Percentiles rank a stretch among this genome's conserved stretches.
These are phyloP conservation scores for Linaria vulgaris DNA, from an alignment of 257 asterid species.

Conservation along the genomic window DNA sequence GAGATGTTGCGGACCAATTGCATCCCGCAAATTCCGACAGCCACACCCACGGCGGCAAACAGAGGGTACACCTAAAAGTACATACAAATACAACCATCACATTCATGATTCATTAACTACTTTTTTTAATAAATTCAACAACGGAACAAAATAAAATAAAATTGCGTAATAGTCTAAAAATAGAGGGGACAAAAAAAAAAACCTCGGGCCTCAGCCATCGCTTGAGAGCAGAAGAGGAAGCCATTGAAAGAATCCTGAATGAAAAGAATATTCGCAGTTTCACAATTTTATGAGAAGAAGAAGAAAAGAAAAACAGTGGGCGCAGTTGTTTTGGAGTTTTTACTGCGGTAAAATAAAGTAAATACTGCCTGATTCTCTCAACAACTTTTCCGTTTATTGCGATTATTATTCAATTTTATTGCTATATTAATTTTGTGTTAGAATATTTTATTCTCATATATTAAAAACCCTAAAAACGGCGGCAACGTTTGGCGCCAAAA, in stretches of 20 bases:
- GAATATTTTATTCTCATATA: too few relatives aligned
- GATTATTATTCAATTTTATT: too few relatives aligned
- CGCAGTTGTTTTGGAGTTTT: too few relatives aligned
- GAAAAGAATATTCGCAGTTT: too few relatives aligned
- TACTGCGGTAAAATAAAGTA: too few relatives aligned
- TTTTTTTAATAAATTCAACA: not conserved
- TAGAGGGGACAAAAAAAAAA: slow-evolving; percentile 25
- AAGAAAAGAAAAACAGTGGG: too few relatives aligned
- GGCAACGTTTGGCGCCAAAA: too few relatives aligned
- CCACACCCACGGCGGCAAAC: slow-evolving; percentile 83
- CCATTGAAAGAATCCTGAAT: slow-evolving; percentile 39
- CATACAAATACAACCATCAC: slow-evolving; percentile 23
- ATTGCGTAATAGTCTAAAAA: not conserved
- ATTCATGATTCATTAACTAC: slow-evolving; percentile 30
- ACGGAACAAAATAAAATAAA: not conserved
- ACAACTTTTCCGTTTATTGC: too few relatives aligned
- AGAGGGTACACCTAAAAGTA: slow-evolving; percentile 69
- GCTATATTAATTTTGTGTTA: too few relatives aligned
- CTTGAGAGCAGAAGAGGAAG: slow-evolving; percentile 55
- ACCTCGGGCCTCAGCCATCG: slow-evolving; percentile 98
- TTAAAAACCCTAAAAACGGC: too few relatives aligned
- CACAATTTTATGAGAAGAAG: too few relatives aligned
- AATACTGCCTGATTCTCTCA: too few relatives aligned
- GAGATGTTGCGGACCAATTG: slow-evolving; percentile 79
- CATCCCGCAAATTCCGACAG: slow-evolving; percentile 89